A percentile compares a stretch with the other conserved stretches of the same genome.
phyloP scores from a whole-genome alignment of 495 filamentous ascomycete genomes.

The Delitschia confertaspora region DNA sequence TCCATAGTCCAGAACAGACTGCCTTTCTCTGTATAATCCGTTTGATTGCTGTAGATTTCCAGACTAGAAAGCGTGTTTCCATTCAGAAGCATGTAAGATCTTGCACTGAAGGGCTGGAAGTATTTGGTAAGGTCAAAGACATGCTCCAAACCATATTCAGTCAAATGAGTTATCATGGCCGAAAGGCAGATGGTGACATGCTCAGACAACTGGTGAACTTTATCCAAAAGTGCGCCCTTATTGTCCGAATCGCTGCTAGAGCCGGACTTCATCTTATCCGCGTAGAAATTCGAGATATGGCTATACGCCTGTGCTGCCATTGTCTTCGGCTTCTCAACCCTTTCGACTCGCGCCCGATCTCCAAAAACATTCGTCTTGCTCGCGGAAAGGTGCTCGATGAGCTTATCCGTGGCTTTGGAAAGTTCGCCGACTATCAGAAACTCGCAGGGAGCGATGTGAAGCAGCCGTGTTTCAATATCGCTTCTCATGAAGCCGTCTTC shows the following conservation, averaged over 20 bases:
- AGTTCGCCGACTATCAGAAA: constrained; percentile 91
- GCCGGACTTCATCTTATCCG: constrained; percentile 60
- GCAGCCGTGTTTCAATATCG: constrained; percentile 85
- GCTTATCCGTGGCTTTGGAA: constrained; percentile 86
- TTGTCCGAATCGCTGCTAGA: constrained; percentile 41
- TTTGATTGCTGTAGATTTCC: constrained; percentile 93
- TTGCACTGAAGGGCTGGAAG: constrained; percentile 90
- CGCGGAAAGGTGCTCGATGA: constrained; percentile 80
- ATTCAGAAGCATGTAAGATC: constrained; percentile 93
- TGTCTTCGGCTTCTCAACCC: constrained; percentile 66
- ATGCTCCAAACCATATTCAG: constrained; percentile 89
- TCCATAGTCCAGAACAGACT: constrained; percentile 95
- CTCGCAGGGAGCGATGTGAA: constrained; percentile 95
- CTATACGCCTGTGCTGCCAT: constrained; percentile 76
- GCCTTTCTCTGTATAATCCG: constrained; percentile 75
- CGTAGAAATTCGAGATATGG: constrained; percentile 91
- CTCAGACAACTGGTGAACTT: constrained; percentile 76
- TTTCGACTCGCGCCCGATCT: constrained; percentile 76
- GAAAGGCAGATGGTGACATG: constrained; percentile 86
- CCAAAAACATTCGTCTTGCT: constrained; percentile 90
- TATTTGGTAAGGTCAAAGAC: constrained; percentile 96
- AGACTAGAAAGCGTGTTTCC: constrained; percentile 90
- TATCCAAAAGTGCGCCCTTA: constrained; percentile 60
- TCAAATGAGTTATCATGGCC: constrained; percentile 91
- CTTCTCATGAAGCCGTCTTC: constrained; percentile 98